phyloP scores from a whole-genome alignment of 129 eudicot genomes.

The sunflower (Helianthus annuus) region DNA sequence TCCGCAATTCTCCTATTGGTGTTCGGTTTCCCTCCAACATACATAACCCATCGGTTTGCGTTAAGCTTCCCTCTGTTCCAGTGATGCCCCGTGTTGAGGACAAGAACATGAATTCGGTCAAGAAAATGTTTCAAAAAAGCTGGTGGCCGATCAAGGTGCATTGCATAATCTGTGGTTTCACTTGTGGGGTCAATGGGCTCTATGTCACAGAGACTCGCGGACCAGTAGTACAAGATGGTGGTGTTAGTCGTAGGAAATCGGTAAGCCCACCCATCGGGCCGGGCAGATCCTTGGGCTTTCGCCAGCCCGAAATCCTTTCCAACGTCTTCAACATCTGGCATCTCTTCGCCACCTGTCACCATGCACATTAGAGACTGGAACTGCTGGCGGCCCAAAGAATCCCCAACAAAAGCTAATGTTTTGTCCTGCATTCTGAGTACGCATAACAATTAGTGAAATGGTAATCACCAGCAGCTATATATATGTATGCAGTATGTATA shows the following conservation, averaged over 20 bases:
- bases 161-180: constrained; percentile 48
- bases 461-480: not conserved
- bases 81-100: constrained; percentile 88
- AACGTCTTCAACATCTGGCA: constrained; percentile 60
- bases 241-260: constrained; percentile 69
- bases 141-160: constrained; percentile 91
- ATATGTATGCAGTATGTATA: constrained; percentile 1
- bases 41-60: constrained; percentile 75
- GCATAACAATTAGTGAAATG: constrained; percentile 6
- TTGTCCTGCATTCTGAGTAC: constrained; percentile 71
- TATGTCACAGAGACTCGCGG: constrained; percentile 74
- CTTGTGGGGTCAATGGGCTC: constrained; percentile 47
- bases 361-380: constrained; percentile 91
- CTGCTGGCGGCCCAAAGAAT: constrained; percentile 86
- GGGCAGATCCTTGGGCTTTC: constrained; percentile 54
- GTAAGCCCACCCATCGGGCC: constrained; percentile 93
- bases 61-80: constrained; percentile 90
- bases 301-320: constrained; percentile 73
- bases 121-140: constrained; percentile 59
- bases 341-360: constrained; percentile 69
- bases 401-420: constrained; percentile 85
- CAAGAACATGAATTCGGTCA: constrained; percentile 54
- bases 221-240: constrained; percentile 86
- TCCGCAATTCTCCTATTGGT: constrained; percentile 50
- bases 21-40: constrained; percentile 68